These are phyloP conservation scores for Aegle marmelos DNA, from an alignment of 345 rosid species.

Conservation along the genomic window DNA sequence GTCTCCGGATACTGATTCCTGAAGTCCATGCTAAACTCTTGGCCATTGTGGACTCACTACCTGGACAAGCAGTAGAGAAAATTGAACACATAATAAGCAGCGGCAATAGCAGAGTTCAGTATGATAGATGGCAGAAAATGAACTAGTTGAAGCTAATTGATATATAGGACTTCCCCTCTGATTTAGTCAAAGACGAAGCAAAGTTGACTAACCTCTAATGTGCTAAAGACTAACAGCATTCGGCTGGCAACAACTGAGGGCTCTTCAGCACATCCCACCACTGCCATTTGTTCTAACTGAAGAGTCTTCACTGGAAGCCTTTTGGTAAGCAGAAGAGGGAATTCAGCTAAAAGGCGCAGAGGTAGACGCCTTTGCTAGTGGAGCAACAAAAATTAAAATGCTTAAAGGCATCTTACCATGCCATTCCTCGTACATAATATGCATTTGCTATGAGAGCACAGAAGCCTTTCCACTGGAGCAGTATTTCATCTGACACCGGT, in stretches of 20 bases:
- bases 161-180: background rate
- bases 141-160: no score
- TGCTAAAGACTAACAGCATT: constrained; percentile 82
- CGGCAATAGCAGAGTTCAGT: background rate
- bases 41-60: constrained; percentile 98
- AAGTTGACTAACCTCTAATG: constrained; percentile 67
- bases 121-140: background rate
- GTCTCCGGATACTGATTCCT: background rate
- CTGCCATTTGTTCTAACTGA: constrained; percentile 95
- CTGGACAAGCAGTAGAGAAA: constrained; percentile 36
- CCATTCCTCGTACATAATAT: constrained; percentile 79
- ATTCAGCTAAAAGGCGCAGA: background rate
- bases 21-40: constrained; percentile 37
- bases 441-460: constrained; percentile 92
- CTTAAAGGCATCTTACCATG: constrained; percentile 57
- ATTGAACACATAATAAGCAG: background rate
- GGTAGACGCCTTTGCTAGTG: no score
- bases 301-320: constrained; percentile 98
- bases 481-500: constrained; percentile 60
- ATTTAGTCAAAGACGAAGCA: background rate
- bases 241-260: constrained; percentile 87
- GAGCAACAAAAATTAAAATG: no score
- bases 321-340: constrained; percentile 7
- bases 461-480: constrained; percentile 79
- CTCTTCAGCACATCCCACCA: constrained; percentile 70